Conservation (phyloP, 2,329 filamentous ascomycete genomes). For the Alternaria postmessia region DNA sequence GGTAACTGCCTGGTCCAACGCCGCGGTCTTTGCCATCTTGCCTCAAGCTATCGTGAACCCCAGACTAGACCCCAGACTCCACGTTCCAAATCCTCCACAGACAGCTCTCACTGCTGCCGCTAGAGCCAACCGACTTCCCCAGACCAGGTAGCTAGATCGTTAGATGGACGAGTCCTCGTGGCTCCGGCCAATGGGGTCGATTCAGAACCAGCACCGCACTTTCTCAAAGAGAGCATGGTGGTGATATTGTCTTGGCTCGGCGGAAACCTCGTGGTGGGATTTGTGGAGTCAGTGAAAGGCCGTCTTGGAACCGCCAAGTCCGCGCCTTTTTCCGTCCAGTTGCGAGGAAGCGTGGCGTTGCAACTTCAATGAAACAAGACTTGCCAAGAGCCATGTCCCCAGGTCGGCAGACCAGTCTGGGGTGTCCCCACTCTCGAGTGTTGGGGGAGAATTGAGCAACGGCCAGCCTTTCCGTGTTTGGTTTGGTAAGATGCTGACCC, state of each 20-base stretch:
- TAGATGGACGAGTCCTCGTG: constrained; percentile 4
- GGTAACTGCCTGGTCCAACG: constrained; percentile 22
- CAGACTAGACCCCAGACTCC: constrained; percentile 16
- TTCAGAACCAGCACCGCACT: not conserved
- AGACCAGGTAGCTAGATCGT: constrained; percentile 15
- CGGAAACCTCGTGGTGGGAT: constrained; percentile 13
- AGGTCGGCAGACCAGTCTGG: constrained; percentile 1
- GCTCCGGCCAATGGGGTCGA: constrained; percentile 19
- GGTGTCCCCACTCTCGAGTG: constrained; percentile 7
- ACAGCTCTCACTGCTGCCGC: constrained; percentile 1
- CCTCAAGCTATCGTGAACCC: constrained; percentile 9
- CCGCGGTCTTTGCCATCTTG: constrained; percentile 28
- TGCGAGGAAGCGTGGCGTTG: constrained; percentile 10
- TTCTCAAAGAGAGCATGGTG: constrained; percentile 11
- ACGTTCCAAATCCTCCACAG: constrained; percentile 10
- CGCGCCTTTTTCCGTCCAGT: constrained; percentile 27
- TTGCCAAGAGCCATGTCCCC: not conserved
- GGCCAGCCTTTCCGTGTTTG: constrained; percentile 1
- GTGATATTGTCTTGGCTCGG: constrained; percentile 17
- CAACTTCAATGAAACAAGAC: not conserved
- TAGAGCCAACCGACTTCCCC: constrained; percentile 18
- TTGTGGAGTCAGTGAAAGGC: constrained; percentile 24
- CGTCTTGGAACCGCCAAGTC: constrained; percentile 36
- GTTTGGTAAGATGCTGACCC: not conserved
- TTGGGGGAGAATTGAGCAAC: constrained; percentile 4